Evolutionary conservation across 1,284 basidiomycete genomes (phyloP).

Genomic region (Cystobasidium sp.): DNA sequence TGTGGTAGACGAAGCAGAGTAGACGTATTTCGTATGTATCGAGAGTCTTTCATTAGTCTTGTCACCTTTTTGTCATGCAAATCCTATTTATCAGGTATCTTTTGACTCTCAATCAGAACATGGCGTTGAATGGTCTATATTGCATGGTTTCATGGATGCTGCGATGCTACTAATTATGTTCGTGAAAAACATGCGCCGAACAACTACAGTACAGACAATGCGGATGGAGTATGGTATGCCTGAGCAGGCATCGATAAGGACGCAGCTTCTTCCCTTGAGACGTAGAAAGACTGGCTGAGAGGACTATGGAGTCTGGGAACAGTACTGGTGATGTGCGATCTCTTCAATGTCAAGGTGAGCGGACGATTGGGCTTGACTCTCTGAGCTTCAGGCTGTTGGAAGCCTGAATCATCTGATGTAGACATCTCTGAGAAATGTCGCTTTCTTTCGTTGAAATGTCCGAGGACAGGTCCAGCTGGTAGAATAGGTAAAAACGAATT

Average conservation of each 20-base stretch:
- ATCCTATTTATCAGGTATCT: background rate
- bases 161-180: too few relatives aligned
- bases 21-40: background rate
- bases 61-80: background rate
- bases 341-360: background rate
- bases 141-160: too few relatives aligned
- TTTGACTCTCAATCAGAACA: background rate
- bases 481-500: too few relatives aligned
- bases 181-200: too few relatives aligned
- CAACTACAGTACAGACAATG: background rate
- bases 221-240: background rate
- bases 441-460: slow-evolving; percentile 3
- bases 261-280: background rate
- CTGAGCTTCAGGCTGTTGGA: background rate
- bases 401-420: background rate
- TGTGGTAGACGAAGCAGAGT: slow-evolving; percentile 31
- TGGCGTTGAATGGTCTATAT: background rate
- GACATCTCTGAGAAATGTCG: background rate
- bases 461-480: background rate
- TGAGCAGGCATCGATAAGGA: background rate
- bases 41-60: too few relatives aligned
- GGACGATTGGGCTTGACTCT: slow-evolving; percentile 3
- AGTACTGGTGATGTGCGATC: background rate
- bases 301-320: slow-evolving; percentile 22
- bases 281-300: slow-evolving; percentile 19